These are phyloP conservation scores for Clavispora fructus DNA, from an alignment of 805 yeast species.

Conservation along the genomic window DNA sequence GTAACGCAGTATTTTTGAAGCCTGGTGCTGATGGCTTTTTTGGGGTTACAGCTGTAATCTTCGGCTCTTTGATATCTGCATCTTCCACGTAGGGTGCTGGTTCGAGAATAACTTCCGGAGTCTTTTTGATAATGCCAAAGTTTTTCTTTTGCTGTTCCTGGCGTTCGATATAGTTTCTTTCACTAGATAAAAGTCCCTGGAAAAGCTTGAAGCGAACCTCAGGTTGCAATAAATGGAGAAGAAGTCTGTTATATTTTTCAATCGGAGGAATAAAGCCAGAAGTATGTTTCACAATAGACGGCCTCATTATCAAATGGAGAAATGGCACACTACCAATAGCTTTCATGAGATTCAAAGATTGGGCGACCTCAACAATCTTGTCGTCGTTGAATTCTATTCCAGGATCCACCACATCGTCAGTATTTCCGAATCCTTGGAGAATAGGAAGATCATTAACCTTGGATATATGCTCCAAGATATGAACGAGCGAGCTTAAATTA, in stretches of 20 bases:
- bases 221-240: slow-evolving; percentile 23
- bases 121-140: slow-evolving; percentile 16
- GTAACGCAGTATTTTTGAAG: background rate
- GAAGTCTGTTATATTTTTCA: slow-evolving; percentile 20
- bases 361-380: slow-evolving; percentile 1
- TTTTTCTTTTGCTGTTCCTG: slow-evolving; percentile 28
- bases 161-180: slow-evolving; percentile 14
- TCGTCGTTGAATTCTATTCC: slow-evolving; percentile 2
- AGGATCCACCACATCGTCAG: slow-evolving; percentile 17
- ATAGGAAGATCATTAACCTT: slow-evolving; percentile 17
- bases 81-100: background rate
- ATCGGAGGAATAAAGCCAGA: slow-evolving; percentile 38
- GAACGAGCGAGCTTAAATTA: slow-evolving; percentile 33
- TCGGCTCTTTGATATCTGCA: slow-evolving; percentile 2
- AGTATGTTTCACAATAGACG: slow-evolving; percentile 31
- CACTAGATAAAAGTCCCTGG: slow-evolving; percentile 5
- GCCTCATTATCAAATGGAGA: slow-evolving; percentile 36
- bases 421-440: slow-evolving; percentile 22
- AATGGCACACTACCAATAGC: slow-evolving; percentile 35
- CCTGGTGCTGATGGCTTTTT: background rate
- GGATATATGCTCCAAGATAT: slow-evolving; percentile 30
- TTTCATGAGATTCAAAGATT: slow-evolving; percentile 31
- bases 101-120: background rate
- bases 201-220: slow-evolving; percentile 15
- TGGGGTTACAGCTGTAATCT: background rate